A percentile compares a stretch with the other conserved stretches of the same genome.
Evolutionary conservation across 768 basidiomycete genomes (phyloP).

Genomic region (Kwoniella europaea): DNA sequence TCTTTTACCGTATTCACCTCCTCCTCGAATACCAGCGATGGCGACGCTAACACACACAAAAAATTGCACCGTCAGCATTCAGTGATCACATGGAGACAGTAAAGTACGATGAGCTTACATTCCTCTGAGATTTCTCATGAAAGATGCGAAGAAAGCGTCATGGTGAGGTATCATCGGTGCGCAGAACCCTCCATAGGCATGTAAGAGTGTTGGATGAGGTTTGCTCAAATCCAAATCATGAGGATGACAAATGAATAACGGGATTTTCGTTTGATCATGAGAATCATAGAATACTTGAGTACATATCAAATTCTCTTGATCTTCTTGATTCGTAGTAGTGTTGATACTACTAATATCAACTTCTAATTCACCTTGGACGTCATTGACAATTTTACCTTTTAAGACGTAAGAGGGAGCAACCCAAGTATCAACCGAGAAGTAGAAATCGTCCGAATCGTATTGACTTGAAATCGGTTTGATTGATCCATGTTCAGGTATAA

Average conservation of each 20-base stretch:
- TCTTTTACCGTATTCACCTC: constrained; percentile 29
- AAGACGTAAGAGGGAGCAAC: constrained; percentile 27
- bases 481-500: constrained; percentile 27
- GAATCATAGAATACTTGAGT: constrained; percentile 24
- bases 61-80: neutral
- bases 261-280: constrained; percentile 22
- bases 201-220: constrained; percentile 20
- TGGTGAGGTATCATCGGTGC: constrained; percentile 20
- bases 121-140: constrained; percentile 23
- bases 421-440: constrained; percentile 25
- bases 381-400: constrained; percentile 2
- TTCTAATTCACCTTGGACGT: neutral
- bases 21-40: constrained; percentile 24
- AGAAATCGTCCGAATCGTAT: constrained; percentile 21
- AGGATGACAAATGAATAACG: constrained; percentile 25
- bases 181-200: constrained; percentile 28
- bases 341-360: constrained; percentile 17
- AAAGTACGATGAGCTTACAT: constrained; percentile 16
- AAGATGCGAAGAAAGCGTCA: constrained; percentile 23
- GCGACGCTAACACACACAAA: constrained; percentile 13
- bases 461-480: constrained; percentile 14
- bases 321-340: neutral
- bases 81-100: neutral
- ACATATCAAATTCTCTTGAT: constrained; percentile 23
- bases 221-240: constrained; percentile 22